Evolutionary conservation across 2,329 filamentous ascomycete species (phyloP), one percentile per base, ranked within the genome.

Genomic region (Fusarium pseudoanthophilum): DNA sequence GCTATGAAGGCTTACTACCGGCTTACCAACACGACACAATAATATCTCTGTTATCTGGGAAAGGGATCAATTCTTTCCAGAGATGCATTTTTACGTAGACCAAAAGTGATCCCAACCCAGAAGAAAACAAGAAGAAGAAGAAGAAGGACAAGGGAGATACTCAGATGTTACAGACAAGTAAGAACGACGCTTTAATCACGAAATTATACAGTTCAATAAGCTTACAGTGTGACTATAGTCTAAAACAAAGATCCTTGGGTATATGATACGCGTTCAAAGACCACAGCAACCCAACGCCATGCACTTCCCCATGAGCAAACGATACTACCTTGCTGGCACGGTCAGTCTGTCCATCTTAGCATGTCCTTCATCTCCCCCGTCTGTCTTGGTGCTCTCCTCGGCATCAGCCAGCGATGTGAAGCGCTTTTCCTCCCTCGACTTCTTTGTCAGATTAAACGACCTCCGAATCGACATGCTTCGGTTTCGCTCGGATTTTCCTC

Each of bases 381-480:
- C 36, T 24, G 46, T 49, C 14, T 55, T 45, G 32, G 48, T 30
- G 30, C 57, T 62, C 30, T 39, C 48, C 15, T 67, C 59, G 5
- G 48, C 55, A 30, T 67, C 56, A 24, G 40, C 69, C 21, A 60
- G 37, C 18, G 72, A 69, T 48, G 60, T 60, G 37, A 56, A 46
- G 18, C 69, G 56, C 32, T 58, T 72, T 46, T 57, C 65, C 16
- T 73, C 71, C 18, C 60, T 65, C 15, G 65, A 56, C 48, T 60
- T 76, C 45, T 61, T 72, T 16, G 48, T 39, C 30, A 74, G 30
- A 56, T 70, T 76, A 15, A 75, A 53, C 32, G 72, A 78, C 39
- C 70, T 65, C 14, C 66, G 66, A 43, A 75, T 63, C 32, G 73
- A 78, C 20, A 56, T 34, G 20, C 71, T 78, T 24, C 74, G 61